phyloP scores from a whole-genome alignment of 1,284 basidiomycete genomes.

The Cryptococcus amylolentus region DNA sequence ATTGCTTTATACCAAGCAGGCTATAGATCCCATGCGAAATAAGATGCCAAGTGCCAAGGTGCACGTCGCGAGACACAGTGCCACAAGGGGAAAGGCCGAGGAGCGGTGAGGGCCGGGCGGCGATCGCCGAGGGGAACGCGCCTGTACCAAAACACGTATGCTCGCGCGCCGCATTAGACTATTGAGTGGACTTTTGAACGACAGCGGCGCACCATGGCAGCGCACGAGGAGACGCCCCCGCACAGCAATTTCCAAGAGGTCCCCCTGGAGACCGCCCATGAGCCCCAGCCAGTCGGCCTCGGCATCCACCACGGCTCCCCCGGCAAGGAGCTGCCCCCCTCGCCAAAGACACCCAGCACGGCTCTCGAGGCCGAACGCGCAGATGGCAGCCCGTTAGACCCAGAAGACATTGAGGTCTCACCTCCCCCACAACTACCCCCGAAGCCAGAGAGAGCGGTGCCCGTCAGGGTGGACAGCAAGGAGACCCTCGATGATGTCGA shows the following conservation, averaged over 20 bases:
- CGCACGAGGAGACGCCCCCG: background rate
- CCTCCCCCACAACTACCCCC: conserved; percentile 21
- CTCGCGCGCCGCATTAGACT: no score
- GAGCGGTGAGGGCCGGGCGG: no score
- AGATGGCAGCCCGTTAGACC: background rate
- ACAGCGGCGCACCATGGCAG: no score
- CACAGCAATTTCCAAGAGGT: background rate
- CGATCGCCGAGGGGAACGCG: no score
- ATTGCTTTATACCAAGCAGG: no score
- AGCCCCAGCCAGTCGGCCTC: conserved; percentile 5
- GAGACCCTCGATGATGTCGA: conserved; percentile 28
- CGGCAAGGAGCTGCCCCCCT: conserved; percentile 17
- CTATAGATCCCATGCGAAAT: no score
- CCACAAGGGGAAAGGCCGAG: background rate
- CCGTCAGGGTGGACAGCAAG: conserved; percentile 9
- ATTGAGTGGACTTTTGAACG: no score
- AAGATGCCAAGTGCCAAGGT: no score
- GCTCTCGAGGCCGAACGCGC: background rate
- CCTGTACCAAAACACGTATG: no score
- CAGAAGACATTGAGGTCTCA: conserved; percentile 4
- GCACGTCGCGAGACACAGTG: background rate
- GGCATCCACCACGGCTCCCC: conserved; percentile 19
- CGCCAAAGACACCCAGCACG: conserved; percentile 7
- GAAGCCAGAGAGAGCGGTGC: conserved; percentile 11
- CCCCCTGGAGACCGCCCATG: background rate